Percentiles rank a stretch among this genome's conserved stretches.
Evolutionary conservation across 176 grass and related monocot species (phyloP).

Genomic region (Oryza glumipatula): DNA sequence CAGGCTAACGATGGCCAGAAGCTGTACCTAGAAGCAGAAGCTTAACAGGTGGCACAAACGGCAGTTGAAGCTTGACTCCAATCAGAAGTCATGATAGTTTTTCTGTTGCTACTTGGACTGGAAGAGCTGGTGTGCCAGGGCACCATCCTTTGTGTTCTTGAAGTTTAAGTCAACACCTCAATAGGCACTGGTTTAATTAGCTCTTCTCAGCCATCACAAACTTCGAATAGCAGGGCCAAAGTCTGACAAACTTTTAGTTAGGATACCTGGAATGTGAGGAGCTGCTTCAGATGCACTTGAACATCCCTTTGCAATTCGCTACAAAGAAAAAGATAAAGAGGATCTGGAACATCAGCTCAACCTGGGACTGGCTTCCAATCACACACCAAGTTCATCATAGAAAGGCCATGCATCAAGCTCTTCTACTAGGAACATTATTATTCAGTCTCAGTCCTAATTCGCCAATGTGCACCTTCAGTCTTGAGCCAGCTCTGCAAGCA

Average conservation of each 20-base stretch:
- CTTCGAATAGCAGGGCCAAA: slow-evolving; percentile 48
- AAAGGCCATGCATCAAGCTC: slow-evolving; percentile 32
- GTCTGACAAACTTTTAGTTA: slow-evolving; percentile 66
- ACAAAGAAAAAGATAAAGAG: no score
- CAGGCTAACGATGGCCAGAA: no score
- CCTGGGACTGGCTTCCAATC: slow-evolving; percentile 46
- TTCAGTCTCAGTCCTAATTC: slow-evolving; percentile 76
- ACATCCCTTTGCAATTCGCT: no score
- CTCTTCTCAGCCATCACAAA: slow-evolving; percentile 45
- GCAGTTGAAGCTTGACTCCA: no score
- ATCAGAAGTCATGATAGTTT: slow-evolving; percentile 54
- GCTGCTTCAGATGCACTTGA: slow-evolving; percentile 52
- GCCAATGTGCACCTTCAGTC: slow-evolving; percentile 74
- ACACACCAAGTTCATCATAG: not conserved
- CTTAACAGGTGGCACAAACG: no score
- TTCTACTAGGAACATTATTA: slow-evolving; percentile 52
- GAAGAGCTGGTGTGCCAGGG: slow-evolving; percentile 72
- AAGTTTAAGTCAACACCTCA: slow-evolving; percentile 76
- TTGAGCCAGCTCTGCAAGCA: slow-evolving; percentile 56
- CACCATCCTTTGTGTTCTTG: slow-evolving; percentile 44
- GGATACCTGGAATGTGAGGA: slow-evolving; percentile 36
- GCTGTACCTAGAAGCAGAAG: no score
- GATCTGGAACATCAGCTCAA: slow-evolving; percentile 60
- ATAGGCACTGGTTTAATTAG: slow-evolving; percentile 38
- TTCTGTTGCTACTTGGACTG: slow-evolving; percentile 85